Conservation (phyloP, 352 stramenopile species). For the Phytopythium helicoides region DNA sequence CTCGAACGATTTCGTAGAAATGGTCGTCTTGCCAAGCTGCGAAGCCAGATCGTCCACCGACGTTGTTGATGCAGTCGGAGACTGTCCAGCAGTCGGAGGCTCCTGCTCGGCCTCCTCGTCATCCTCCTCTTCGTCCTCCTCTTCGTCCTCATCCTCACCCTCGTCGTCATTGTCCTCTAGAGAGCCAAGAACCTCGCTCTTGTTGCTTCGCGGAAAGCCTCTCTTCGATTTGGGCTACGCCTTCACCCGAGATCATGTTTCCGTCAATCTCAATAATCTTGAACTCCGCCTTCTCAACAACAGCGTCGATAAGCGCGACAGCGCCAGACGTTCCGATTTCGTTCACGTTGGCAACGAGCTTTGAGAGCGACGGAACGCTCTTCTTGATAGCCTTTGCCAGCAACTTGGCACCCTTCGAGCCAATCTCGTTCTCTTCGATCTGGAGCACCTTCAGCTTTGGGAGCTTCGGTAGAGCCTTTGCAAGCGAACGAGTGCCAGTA, state of each 20-base stretch:
- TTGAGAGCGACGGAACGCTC: constrained; percentile 55
- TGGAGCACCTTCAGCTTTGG: constrained; percentile 78
- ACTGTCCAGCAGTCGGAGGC: constrained; percentile 7
- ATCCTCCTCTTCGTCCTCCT: constrained; percentile 48
- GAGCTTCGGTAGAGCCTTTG: constrained; percentile 36
- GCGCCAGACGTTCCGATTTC: constrained; percentile 89
- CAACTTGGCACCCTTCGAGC: constrained; percentile 69
- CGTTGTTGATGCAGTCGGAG: constrained; percentile 10
- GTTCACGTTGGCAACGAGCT: constrained; percentile 86
- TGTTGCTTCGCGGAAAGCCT: constrained; percentile 48
- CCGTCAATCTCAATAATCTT: constrained; percentile 70
- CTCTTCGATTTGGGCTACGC: constrained; percentile 50
- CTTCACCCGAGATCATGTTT: constrained; percentile 76
- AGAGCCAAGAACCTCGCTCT: constrained; percentile 58
- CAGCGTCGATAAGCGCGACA: constrained; percentile 64
- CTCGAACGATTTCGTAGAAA: constrained; percentile 39
- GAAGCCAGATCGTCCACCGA: constrained; percentile 45
- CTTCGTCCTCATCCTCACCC: constrained; percentile 59
- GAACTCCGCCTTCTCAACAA: constrained; percentile 54
- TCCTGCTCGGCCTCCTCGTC: constrained; percentile 39
- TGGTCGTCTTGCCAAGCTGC: constrained; percentile 39
- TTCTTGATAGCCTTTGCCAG: constrained; percentile 72
- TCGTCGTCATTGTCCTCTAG: constrained; percentile 86
- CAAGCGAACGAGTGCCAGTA: constrained; percentile 52
- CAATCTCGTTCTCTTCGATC: constrained; percentile 94